These are phyloP conservation scores for Suhomyces emberorum DNA, from an alignment of 805 yeast genomes.

Conservation along the genomic window DNA sequence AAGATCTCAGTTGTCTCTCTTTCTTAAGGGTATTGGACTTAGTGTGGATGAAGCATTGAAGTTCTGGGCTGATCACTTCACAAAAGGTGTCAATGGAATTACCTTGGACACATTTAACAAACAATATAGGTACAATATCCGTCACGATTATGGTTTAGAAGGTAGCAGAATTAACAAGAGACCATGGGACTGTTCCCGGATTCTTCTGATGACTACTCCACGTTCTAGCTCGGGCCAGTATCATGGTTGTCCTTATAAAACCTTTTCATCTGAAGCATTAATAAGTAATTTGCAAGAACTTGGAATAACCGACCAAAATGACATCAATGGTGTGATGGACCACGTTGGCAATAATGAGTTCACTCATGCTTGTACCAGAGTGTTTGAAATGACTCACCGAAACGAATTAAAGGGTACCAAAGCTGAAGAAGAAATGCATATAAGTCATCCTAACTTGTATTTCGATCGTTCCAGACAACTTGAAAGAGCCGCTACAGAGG, in stretches of 20 bases:
- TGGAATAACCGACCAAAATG: slow-evolving; percentile 61
- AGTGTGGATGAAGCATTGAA: slow-evolving; percentile 81
- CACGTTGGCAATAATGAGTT: slow-evolving; percentile 67
- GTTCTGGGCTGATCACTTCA: slow-evolving; percentile 79
- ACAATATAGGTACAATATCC: slow-evolving; percentile 82
- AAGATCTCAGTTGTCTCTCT: slow-evolving; percentile 80
- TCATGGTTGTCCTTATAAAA: slow-evolving; percentile 94
- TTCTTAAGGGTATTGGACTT: slow-evolving; percentile 87
- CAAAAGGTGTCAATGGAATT: slow-evolving; percentile 47
- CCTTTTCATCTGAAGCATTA: slow-evolving; percentile 63
- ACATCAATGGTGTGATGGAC: slow-evolving; percentile 60
- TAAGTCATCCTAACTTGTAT: slow-evolving; percentile 85
- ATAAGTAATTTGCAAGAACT: slow-evolving; percentile 52
- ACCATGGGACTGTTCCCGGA: slow-evolving; percentile 82
- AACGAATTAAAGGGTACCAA: slow-evolving; percentile 35
- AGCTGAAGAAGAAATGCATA: slow-evolving; percentile 47
- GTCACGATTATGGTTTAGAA: slow-evolving; percentile 89
- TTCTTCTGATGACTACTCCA: slow-evolving; percentile 55
- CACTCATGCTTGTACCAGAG: slow-evolving; percentile 86
- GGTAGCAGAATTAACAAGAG: slow-evolving; percentile 83
- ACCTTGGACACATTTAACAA: slow-evolving; percentile 76
- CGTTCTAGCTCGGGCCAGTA: slow-evolving; percentile 64
- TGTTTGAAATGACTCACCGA: slow-evolving; percentile 69
- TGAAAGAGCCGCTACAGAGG: slow-evolving; percentile 23
- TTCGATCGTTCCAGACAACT: slow-evolving; percentile 71